Conservation (phyloP, 2,329 filamentous ascomycete genomes). For the Cladosporium oxysporum region DNA sequence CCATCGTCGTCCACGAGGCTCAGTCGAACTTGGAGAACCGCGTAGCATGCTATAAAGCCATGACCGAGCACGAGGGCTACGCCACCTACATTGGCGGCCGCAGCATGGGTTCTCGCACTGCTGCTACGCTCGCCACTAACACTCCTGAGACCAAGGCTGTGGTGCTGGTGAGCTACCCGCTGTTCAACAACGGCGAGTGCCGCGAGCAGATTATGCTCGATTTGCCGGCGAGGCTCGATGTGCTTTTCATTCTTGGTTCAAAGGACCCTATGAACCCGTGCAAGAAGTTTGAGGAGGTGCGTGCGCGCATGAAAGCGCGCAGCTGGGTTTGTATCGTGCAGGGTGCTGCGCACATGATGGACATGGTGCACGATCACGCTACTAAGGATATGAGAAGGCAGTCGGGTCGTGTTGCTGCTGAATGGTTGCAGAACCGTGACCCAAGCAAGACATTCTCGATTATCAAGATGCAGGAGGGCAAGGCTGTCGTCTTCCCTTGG, state of each 20-base stretch:
- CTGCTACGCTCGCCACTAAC: slow-evolving; percentile 41
- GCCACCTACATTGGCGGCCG: slow-evolving; percentile 40
- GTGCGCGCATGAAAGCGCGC: slow-evolving; percentile 41
- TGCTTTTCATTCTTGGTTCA: slow-evolving; percentile 45
- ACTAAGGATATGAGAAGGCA: slow-evolving; percentile 36
- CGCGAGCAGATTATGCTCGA: slow-evolving; percentile 44
- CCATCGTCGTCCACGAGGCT: slow-evolving; percentile 43
- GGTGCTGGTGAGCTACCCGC: slow-evolving; percentile 45
- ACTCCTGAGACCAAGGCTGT: slow-evolving; percentile 28
- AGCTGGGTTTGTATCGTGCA: slow-evolving; percentile 41
- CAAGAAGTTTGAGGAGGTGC: slow-evolving; percentile 33
- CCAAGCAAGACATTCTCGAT: slow-evolving; percentile 21
- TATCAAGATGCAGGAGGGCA: slow-evolving; percentile 22
- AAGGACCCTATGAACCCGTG: slow-evolving; percentile 41
- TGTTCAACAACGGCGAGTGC: slow-evolving; percentile 36
- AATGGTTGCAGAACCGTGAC: slow-evolving; percentile 36
- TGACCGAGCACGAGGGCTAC: slow-evolving; percentile 33
- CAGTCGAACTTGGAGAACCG: slow-evolving; percentile 44
- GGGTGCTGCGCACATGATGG: slow-evolving; percentile 46
- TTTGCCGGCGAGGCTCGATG: slow-evolving; percentile 33
- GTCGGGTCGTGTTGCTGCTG: slow-evolving; percentile 38
- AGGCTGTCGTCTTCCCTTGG: slow-evolving; percentile 23
- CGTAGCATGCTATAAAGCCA: slow-evolving; percentile 41
- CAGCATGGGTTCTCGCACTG: slow-evolving; percentile 49
- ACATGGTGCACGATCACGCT: slow-evolving; percentile 32